Percentiles rank a stretch among this genome's conserved stretches.
These are phyloP conservation scores for Chlorophyllum brunneum DNA, from an alignment of 768 basidiomycete species.

Conservation along the genomic window DNA sequence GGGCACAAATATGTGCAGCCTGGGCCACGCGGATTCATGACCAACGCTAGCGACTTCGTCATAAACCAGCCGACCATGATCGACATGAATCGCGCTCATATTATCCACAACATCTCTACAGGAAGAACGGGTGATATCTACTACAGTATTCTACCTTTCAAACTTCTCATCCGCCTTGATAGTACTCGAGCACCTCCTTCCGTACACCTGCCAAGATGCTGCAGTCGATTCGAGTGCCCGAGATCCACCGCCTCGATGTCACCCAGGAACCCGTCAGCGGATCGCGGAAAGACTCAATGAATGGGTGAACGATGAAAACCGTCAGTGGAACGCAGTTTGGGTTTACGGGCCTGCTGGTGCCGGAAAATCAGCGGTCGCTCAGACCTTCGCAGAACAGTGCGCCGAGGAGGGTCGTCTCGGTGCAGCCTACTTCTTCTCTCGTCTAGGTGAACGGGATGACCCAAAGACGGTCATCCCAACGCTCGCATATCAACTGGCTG, in stretches of 20 bases:
- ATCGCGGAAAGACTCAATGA: not conserved
- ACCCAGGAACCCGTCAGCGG: not conserved
- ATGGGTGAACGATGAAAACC: not conserved
- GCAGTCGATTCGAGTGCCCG: not conserved
- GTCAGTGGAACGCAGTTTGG: not conserved
- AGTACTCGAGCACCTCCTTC: not conserved
- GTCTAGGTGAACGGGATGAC: not conserved
- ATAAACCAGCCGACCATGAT: too few species aligned
- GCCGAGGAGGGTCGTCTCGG: too few species aligned
- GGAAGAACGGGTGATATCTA: too few species aligned
- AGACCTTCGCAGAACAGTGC: conserved; percentile 1
- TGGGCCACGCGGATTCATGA: too few species aligned
- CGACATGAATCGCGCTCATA: too few species aligned
- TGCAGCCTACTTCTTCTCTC: not conserved
- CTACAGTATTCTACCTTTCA: too few species aligned
- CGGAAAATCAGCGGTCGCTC: not conserved
- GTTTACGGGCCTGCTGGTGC: not conserved
- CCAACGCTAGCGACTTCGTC: too few species aligned
- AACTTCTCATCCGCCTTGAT: too few species aligned
- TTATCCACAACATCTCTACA: too few species aligned
- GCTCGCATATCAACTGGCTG: not conserved
- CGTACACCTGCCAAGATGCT: not conserved
- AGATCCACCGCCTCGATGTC: too few species aligned
- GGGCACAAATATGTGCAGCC: too few species aligned
- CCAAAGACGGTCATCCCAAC: not conserved